Evolutionary conservation across 768 basidiomycete genomes (phyloP).

Genomic region (Ramaria rubella): DNA sequence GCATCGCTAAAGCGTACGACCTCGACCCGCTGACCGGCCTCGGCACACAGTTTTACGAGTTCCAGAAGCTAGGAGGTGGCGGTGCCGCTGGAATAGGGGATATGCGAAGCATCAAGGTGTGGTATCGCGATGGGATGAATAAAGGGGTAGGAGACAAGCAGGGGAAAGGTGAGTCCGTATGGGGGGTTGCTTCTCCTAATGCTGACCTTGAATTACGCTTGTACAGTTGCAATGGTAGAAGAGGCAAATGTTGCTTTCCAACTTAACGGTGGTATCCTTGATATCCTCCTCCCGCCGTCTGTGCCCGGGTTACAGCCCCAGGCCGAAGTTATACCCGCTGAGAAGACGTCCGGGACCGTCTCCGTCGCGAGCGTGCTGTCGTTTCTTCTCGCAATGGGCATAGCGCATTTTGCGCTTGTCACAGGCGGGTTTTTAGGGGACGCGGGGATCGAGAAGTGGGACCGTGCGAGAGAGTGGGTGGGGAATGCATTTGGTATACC

Average conservation of each 20-base stretch:
- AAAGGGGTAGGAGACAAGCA: slow-evolving; percentile 36
- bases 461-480: slow-evolving; percentile 7
- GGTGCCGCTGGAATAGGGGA: slow-evolving; percentile 47
- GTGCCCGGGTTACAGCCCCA: background rate
- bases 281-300: slow-evolving; percentile 23
- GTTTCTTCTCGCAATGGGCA: slow-evolving; percentile 32
- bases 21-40: slow-evolving; percentile 45
- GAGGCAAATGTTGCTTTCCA: slow-evolving; percentile 46
- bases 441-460: slow-evolving; percentile 36
- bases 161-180: slow-evolving; percentile 34
- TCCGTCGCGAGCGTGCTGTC: slow-evolving; percentile 20
- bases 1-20: slow-evolving; percentile 59
- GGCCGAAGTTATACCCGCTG: background rate
- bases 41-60: slow-evolving; percentile 65
- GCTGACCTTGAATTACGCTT: background rate
- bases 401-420: slow-evolving; percentile 44
- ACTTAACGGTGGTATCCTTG: slow-evolving; percentile 43
- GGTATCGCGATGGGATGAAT: slow-evolving; percentile 55
- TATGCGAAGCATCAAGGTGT: slow-evolving; percentile 68
- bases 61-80: slow-evolving; percentile 46
- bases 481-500: background rate
- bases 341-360: background rate
- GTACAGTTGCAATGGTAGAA: slow-evolving; percentile 37
- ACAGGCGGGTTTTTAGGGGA: slow-evolving; percentile 42
- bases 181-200: background rate